Percentiles rank a stretch among this genome's conserved stretches.
These are phyloP conservation scores for Strobilomyces echinocephalus DNA, from an alignment of 768 basidiomycete genomes.

Conservation along the genomic window DNA sequence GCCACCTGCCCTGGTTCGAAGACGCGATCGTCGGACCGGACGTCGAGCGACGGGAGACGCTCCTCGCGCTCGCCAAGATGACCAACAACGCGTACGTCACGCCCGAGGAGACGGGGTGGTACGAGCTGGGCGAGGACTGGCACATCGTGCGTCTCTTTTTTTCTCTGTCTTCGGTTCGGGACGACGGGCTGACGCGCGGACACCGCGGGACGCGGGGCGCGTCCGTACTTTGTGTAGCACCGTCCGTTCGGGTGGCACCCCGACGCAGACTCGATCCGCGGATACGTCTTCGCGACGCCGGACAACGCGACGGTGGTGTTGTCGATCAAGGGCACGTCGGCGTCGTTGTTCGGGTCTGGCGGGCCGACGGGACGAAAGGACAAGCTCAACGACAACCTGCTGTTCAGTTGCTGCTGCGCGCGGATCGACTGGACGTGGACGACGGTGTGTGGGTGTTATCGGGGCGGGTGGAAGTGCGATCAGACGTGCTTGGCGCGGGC, in stretches of 20 bases:
- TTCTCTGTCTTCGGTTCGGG: background rate
- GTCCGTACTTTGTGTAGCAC: background rate
- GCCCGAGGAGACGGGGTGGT: constrained; percentile 67
- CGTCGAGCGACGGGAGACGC: constrained; percentile 66
- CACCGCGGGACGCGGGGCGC: too few species aligned
- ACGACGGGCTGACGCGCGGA: background rate
- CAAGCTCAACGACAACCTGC: constrained; percentile 87
- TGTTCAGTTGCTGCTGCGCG: constrained; percentile 96
- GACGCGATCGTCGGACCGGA: constrained; percentile 72
- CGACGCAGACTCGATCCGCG: constrained; percentile 81
- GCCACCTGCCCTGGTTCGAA: constrained; percentile 63
- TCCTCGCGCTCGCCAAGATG: constrained; percentile 90
- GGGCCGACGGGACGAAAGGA: constrained; percentile 89
- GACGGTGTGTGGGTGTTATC: constrained; percentile 87
- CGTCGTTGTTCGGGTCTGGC: constrained; percentile 63
- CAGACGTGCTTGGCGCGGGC: constrained; percentile 72
- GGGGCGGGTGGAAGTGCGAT: constrained; percentile 76
- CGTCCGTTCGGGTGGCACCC: constrained; percentile 92
- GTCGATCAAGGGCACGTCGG: constrained; percentile 93
- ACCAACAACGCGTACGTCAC: constrained; percentile 84
- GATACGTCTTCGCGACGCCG: constrained; percentile 81
- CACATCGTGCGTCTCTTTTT: constrained; percentile 37
- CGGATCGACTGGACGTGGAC: constrained; percentile 90
- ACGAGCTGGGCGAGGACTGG: constrained; percentile 65
- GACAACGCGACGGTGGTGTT: constrained; percentile 84